Percentiles rank a stretch among this genome's conserved stretches.
phyloP scores from a whole-genome alignment of 2,329 filamentous ascomycete species.

The Colletotrichum godetiae region DNA sequence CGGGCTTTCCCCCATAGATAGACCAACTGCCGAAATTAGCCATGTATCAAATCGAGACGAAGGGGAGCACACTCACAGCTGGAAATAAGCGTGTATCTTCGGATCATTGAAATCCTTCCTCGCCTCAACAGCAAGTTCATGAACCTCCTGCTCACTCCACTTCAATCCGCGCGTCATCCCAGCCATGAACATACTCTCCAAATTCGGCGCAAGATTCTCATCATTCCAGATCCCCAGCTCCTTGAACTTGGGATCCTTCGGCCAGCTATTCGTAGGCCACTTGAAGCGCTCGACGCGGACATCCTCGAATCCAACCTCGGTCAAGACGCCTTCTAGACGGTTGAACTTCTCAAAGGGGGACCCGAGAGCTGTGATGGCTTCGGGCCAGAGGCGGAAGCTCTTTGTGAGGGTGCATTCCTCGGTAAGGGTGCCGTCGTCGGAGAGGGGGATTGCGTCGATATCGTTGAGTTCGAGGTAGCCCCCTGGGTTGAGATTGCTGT shows the following conservation, averaged over 20 bases:
- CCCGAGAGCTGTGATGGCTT: not conserved
- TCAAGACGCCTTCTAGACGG: not conserved
- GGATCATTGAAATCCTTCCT: conserved; percentile 46
- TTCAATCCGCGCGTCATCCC: conserved; percentile 48
- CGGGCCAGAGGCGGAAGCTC: not conserved
- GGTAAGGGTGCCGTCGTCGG: not conserved
- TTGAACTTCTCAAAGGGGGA: not conserved
- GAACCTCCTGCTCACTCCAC: conserved; percentile 47
- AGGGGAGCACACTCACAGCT: conserved; percentile 44
- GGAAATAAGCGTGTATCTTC: conserved; percentile 49
- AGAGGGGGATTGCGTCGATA: conserved; percentile 47
- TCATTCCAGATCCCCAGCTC: conserved; percentile 41
- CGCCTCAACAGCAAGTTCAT: conserved; percentile 46
- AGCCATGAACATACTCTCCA: conserved; percentile 48
- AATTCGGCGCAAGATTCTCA: conserved; percentile 33
- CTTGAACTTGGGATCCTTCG: conserved; percentile 43
- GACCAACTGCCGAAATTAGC: conserved; percentile 3
- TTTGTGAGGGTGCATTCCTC: not conserved
- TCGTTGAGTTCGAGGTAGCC: conserved; percentile 57
- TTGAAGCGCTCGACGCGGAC: conserved; percentile 42
- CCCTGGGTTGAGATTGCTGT: conserved; percentile 50
- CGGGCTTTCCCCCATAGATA: conserved; percentile 39
- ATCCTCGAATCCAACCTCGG: conserved; percentile 45
- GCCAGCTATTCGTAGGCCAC: conserved; percentile 45
- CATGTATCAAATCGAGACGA: too few species aligned